Base-by-base conservation (phyloP, 208 protist genomes). In the Leishmania arabica region DNA sequence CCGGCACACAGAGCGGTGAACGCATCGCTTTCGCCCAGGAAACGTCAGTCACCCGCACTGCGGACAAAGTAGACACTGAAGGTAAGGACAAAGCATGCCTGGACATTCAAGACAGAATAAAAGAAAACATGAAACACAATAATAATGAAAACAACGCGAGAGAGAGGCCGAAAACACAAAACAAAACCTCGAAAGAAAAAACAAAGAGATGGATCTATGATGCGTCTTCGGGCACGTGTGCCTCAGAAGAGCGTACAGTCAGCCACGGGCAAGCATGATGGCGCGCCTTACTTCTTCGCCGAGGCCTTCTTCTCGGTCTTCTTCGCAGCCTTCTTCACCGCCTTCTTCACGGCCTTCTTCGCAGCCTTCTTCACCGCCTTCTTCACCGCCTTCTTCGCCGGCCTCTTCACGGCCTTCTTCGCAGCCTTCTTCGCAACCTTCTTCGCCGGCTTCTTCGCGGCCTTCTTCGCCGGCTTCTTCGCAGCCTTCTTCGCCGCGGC, bases 381-480 rank as follows among this genome's bases (percentile, higher is more conserved):
- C 86, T 83, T 83, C 31, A 69, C 66, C 0, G 75, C 65, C 78
- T 75, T 66, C 60, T 37, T 66, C n/a, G 60, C n/a, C 0, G 75
- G 56, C 78, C 70, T 66, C 60, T 37, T 66, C n/a, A n/a, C n/a
- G 0, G 75, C 75, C 76, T 51, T 62, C 76, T 70, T 70, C 34
- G 34, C 65, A 24, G 34, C n/a, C 62, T 21, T 68, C 86, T 86
- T 89, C 60, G 60, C 75, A 51, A 77, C 83, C 37, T 37, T 37
- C 34, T 34, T 91, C 77, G 77, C 83, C 0, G 77, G 79, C 21
- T 45, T 72, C 86, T 86, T 91, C 77, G 77, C 83, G 0, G 77
- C 82, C 21, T 45, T 72, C 86, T 86, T 89, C 76, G 65, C 65
- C 5, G 42, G 31, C 49, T 73, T 75, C 86, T 91, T 91, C 77